A percentile compares a stretch with the other conserved stretches of the same genome.
Evolutionary conservation across 2,329 filamentous ascomycete genomes (phyloP).

Genomic region (Apiospora kogelbergensis): DNA sequence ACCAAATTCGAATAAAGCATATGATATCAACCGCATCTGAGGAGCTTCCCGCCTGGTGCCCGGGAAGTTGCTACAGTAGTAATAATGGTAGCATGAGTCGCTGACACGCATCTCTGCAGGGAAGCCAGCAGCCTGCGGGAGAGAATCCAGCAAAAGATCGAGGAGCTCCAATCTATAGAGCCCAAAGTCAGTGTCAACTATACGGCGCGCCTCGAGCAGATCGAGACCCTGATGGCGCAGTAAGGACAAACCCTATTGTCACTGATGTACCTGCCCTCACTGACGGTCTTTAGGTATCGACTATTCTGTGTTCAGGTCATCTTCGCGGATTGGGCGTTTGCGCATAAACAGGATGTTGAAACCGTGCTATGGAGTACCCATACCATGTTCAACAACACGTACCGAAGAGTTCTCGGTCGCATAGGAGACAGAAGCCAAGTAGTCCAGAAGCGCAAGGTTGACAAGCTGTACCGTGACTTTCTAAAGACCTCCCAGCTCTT

Average conservation of each 20-base stretch:
- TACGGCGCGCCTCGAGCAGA: constrained; percentile 30
- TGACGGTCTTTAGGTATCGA: constrained; percentile 57
- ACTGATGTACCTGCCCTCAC: neutral
- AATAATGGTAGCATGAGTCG: neutral
- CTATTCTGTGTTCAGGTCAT: constrained; percentile 70
- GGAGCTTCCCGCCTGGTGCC: neutral
- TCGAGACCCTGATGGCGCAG: constrained; percentile 32
- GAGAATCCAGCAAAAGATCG: constrained; percentile 22
- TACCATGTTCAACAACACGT: constrained; percentile 73
- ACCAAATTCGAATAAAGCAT: neutral
- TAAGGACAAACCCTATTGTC: constrained; percentile 18
- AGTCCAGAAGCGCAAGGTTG: constrained; percentile 72
- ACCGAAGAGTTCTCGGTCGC: constrained; percentile 66
- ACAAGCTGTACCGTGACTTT: constrained; percentile 80
- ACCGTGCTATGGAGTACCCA: constrained; percentile 77
- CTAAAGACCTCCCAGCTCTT: constrained; percentile 86
- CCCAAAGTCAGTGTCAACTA: constrained; percentile 19
- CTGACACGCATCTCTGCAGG: constrained; percentile 12
- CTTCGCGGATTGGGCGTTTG: constrained; percentile 69
- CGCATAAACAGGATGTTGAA: constrained; percentile 65
- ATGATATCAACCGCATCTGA: neutral
- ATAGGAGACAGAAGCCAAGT: constrained; percentile 51
- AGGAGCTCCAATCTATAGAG: constrained; percentile 24
- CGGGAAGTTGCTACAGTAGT: neutral
- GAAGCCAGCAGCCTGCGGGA: constrained; percentile 27